Base-by-base conservation (phyloP, 257 asterid genomes). In the Fraxinus cuspidata region DNA sequence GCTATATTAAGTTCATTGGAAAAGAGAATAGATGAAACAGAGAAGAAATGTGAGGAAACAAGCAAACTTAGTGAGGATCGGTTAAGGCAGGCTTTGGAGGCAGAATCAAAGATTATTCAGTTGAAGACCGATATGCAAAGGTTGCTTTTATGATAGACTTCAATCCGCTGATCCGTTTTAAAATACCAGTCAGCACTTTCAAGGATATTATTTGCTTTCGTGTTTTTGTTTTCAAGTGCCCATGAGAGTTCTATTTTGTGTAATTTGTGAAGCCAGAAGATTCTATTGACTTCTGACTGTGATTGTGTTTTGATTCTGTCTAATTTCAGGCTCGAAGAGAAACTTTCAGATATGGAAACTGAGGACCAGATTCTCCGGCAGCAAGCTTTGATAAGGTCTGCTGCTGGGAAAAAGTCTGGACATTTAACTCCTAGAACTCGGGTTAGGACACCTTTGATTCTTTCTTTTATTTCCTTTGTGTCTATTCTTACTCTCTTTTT, bases 51-150 rank as follows among this genome's bases (percentile, higher is more conserved):
- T 16, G 92, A 88, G 84, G 96, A 92, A 78, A 74, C 87, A 18
- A 83, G 81, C 80, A 89, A 80, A 76, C 81, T 89, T 78, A 85
- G 94, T 67, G 94, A 89, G 84, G 93, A 91, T 53, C 85, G 94
- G 32, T 80, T 91, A 80, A 87, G 88, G 83, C 97, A 89, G 84
- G 90, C 90, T 27, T 53, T 77, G 85, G 96, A 92, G 70, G 93
- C 98, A 49, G 97, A 94, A 82, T 82, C 96, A 67, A 87, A 85
- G 81, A 81, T 92, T 77, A 87, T 90, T 79, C 87, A 85, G 86
- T 73, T 92, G 86, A 94, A 94, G 90, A 88, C 89, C 63, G 81
- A 77, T 70, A 88, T 85, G 87, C 97, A 87, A 79, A 92, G 97
- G 98, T 93, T 79, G 73, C 16, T 78, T 28, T 23, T 23, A 40